Evolutionary conservation across 106 monocot genomes (phyloP), one percentile per base, ranked within the genome.

Genomic region (Dactylorhiza incarnata): DNA sequence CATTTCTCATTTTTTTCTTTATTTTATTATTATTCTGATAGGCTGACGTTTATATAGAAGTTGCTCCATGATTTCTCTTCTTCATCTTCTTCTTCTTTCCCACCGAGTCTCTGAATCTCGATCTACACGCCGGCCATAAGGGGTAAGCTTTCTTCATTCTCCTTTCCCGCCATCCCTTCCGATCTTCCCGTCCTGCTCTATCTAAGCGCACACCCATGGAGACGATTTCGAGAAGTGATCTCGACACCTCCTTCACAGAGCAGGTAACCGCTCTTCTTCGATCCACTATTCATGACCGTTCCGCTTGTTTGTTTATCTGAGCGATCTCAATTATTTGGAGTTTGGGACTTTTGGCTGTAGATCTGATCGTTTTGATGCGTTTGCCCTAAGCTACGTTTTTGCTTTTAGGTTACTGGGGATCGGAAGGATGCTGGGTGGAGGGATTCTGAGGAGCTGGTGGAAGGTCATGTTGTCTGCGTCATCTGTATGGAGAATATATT

Each of bases 401-500:
- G 22, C 12, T 26, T 24, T 49, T 48, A 49, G 72, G 72, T 72
- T 11, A 14, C 9, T 9, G 47, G 24, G 72, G 45, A 72, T 2
- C 9, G 45, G 48, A 16, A 71, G 48, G 49, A 72, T 48, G 10
- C 3, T 23, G 13, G 23, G 49, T 72, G 49, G 74, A 52, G 37
- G 44, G 63, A 80, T 24, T 54, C 67, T 7, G 55, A 44, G 6
- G 69, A 11, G n/a, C 73, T 7, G 10, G 65, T 37, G 48, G 77
- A 56, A 61, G 83, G 81, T 16, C 74, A 66, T 49, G 88, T 86
- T 23, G 51, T 87, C 25, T 94, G 94, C 70, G 88, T 88, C 9
- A 90, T 94, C 23, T 94, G 94, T 50, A 70, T 94, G 83, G 94
- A 94, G 49, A 88, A 76, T 79, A 91, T 90, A 17, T 45, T 62